phyloP scores from a whole-genome alignment of 1,139 yeast species.

The Hyphopichia khmerensis region DNA sequence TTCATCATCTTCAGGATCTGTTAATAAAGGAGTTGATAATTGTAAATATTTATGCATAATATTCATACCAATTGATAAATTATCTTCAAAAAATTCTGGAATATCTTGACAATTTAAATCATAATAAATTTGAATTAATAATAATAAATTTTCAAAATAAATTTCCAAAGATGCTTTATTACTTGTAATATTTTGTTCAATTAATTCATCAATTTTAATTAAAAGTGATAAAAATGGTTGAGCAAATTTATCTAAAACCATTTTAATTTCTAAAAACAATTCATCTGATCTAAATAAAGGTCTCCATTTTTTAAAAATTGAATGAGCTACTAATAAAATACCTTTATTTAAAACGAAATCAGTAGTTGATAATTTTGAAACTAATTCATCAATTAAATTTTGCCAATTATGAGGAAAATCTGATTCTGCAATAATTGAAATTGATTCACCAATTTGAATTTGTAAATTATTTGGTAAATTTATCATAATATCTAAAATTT shows the following conservation, averaged over 20 bases:
- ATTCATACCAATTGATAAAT: constrained; percentile 73
- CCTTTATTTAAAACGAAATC: constrained; percentile 82
- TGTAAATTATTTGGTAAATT: constrained; percentile 72
- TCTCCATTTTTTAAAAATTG: constrained; percentile 96
- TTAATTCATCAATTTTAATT: constrained; percentile 62
- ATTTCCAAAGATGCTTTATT: constrained; percentile 47
- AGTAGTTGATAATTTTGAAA: constrained; percentile 56
- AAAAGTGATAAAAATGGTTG: constrained; percentile 73
- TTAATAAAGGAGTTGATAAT: constrained; percentile 54
- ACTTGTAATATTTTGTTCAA: constrained; percentile 43
- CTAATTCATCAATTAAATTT: constrained; percentile 72
- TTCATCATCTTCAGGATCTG: constrained; percentile 64
- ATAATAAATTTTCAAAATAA: constrained; percentile 68
- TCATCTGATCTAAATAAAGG: constrained; percentile 91
- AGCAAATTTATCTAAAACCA: constrained; percentile 85
- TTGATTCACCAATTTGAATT: constrained; percentile 90
- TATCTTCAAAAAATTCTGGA: constrained; percentile 96
- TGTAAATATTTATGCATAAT: constrained; percentile 78
- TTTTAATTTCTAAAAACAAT: constrained; percentile 79
- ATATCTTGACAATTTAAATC: constrained; percentile 97
- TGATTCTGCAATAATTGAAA: constrained; percentile 88
- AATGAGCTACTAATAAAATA: constrained; percentile 87
- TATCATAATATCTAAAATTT: constrained; percentile 83
- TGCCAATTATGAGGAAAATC: constrained; percentile 95
- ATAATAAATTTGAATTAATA: constrained; percentile 77